Conservation (phyloP, 352 stramenopile genomes). For the Phytophthora sp. region DNA sequence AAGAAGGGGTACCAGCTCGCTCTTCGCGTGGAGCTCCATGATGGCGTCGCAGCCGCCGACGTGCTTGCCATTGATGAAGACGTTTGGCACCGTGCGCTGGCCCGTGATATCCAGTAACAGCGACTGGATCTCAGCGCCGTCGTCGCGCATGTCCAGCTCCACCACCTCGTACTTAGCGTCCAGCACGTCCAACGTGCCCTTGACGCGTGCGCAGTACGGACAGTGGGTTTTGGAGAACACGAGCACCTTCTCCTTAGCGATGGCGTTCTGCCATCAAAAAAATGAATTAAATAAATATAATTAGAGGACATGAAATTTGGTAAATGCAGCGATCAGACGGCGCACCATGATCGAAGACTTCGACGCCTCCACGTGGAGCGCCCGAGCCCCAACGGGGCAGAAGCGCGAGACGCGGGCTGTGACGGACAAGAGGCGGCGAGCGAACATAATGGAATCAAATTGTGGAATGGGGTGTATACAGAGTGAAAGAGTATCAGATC, state of each 20-base stretch:
- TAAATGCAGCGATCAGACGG: not conserved
- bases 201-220: slow-evolving; percentile 92
- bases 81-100: slow-evolving; percentile 97
- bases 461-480: not conserved
- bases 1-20: slow-evolving; percentile 62
- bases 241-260: slow-evolving; percentile 75
- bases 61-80: slow-evolving; percentile 98
- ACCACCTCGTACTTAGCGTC: slow-evolving; percentile 64
- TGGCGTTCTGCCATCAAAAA: slow-evolving; percentile 52
- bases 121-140: slow-evolving; percentile 92
- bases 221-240: slow-evolving; percentile 98
- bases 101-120: slow-evolving; percentile 92
- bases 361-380: slow-evolving; percentile 67
- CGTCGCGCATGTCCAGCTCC: slow-evolving; percentile 75
- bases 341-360: slow-evolving; percentile 63
- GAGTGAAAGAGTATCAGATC: not conserved
- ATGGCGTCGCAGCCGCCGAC: slow-evolving; percentile 94
- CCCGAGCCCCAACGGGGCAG: slow-evolving; percentile 25
- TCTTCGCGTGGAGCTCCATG: slow-evolving; percentile 57
- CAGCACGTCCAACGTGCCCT: slow-evolving; percentile 87
- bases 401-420: slow-evolving; percentile 24
- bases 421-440: slow-evolving; percentile 27
- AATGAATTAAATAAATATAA: not conserved
- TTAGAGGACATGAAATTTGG: not conserved
- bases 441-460: slow-evolving; percentile 25